phyloP scores from a whole-genome alignment of 768 basidiomycete species.

The Neoboletus magnificus region DNA sequence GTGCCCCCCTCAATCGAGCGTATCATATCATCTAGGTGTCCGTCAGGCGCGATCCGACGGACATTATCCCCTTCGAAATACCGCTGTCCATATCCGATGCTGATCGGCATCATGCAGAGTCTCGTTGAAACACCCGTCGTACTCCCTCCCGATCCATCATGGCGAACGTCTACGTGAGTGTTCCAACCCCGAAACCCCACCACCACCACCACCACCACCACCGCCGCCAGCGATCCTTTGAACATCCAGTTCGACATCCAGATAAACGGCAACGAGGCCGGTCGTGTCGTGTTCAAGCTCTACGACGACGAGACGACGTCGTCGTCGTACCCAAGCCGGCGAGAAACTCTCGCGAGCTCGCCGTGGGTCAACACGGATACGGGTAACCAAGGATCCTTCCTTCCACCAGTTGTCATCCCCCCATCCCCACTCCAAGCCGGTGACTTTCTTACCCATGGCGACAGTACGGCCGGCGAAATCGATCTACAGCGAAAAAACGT shows the following conservation, averaged over 20 bases:
- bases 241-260: slow-evolving; percentile 64
- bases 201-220: too few species aligned
- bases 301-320: too few species aligned
- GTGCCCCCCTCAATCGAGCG: too few species aligned
- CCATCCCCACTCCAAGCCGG: slow-evolving; percentile 89
- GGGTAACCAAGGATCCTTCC: slow-evolving; percentile 61
- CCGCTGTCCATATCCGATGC: slow-evolving; percentile 1
- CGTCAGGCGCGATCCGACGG: not conserved
- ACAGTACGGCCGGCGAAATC: slow-evolving; percentile 82
- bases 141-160: slow-evolving; percentile 12
- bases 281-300: slow-evolving; percentile 80
- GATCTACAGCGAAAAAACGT: slow-evolving; percentile 68
- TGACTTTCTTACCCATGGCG: slow-evolving; percentile 67
- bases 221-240: too few species aligned
- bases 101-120: too few species aligned
- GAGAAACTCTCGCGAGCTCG: slow-evolving; percentile 85
- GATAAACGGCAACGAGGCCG: slow-evolving; percentile 39
- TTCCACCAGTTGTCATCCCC: slow-evolving; percentile 89
- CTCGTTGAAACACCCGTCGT: too few species aligned
- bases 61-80: not conserved
- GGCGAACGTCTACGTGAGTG: slow-evolving; percentile 19
- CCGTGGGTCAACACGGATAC: slow-evolving; percentile 68
- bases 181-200: too few species aligned
- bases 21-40: too few species aligned
- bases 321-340: slow-evolving; percentile 73